These are phyloP conservation scores for Leishmania amazonensis DNA, from an alignment of 208 protist genomes.

Conservation along the genomic window DNA sequence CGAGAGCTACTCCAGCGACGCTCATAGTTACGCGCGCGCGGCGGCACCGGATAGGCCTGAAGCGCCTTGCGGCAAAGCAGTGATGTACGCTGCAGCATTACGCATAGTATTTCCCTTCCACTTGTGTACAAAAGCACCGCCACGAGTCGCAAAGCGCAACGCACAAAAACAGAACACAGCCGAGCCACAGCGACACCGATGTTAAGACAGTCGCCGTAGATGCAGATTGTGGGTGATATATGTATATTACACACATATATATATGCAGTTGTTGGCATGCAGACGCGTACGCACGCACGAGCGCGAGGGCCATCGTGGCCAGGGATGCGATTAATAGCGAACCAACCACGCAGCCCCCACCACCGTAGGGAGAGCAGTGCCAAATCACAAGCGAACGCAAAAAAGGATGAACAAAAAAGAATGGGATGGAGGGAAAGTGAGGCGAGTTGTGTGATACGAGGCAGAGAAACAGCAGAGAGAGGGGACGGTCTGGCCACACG, in stretches of 20 bases:
- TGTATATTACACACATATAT: no score
- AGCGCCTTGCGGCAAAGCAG: slow-evolving; percentile 63
- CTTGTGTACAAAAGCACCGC: neutral
- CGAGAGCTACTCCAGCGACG: slow-evolving; percentile 81
- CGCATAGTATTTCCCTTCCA: neutral
- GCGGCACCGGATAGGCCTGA: slow-evolving; percentile 81
- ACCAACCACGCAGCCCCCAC: neutral
- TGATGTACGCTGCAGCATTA: slow-evolving; percentile 55
- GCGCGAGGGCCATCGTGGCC: neutral
- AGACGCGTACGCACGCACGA: neutral
- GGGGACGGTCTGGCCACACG: neutral
- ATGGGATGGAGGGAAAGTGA: neutral
- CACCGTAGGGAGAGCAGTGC: neutral
- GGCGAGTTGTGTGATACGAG: neutral
- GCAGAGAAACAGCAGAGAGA: neutral
- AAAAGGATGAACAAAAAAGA: neutral
- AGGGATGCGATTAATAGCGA: neutral
- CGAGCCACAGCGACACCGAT: neutral
- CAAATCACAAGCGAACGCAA: no score
- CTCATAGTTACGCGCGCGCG: slow-evolving; percentile 64
- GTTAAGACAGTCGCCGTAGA: neutral
- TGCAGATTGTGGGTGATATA: neutral
- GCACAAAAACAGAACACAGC: neutral
- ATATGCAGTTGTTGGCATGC: neutral
- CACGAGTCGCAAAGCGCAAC: neutral